phyloP scores from a whole-genome alignment of 75 land plant genomes.

The Pinus tabuliformis region DNA sequence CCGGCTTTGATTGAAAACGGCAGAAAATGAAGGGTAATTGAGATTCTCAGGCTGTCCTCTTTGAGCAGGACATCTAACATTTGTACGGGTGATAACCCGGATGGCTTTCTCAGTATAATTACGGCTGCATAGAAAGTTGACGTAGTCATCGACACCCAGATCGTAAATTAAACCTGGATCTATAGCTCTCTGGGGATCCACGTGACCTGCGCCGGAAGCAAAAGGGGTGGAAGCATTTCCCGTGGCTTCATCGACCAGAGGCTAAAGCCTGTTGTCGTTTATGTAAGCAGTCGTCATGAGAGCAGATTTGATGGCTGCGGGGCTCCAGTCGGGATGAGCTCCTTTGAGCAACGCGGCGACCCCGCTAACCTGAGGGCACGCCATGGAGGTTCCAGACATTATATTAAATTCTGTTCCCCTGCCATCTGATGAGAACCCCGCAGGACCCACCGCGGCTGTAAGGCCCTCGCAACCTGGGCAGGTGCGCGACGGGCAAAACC shows the following conservation, averaged over 20 bases:
- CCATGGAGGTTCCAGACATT: slow-evolving; percentile 57
- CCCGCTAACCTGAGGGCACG: slow-evolving; percentile 90
- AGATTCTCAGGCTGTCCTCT: slow-evolving; percentile 43
- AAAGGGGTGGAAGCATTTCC: slow-evolving; percentile 59
- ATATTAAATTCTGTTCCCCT: slow-evolving; percentile 11
- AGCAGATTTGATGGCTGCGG: slow-evolving; percentile 85
- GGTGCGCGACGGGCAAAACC: too few species aligned
- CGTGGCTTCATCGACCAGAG: slow-evolving; percentile 72
- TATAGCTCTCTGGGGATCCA: slow-evolving; percentile 34
- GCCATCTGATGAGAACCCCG: slow-evolving; percentile 4
- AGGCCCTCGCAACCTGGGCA: too few species aligned
- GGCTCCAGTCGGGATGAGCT: slow-evolving; percentile 83
- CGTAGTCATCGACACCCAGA: slow-evolving; percentile 28
- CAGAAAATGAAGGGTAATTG: slow-evolving; percentile 69
- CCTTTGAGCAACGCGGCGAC: slow-evolving; percentile 76
- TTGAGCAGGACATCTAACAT: slow-evolving; percentile 16
- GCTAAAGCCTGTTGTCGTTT: slow-evolving; percentile 37
- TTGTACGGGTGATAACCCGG: background rate
- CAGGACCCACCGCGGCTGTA: background rate
- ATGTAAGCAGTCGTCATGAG: slow-evolving; percentile 83
- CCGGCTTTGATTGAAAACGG: slow-evolving; percentile 36
- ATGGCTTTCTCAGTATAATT: slow-evolving; percentile 10
- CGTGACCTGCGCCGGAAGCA: slow-evolving; percentile 53
- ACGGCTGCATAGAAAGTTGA: slow-evolving; percentile 28
- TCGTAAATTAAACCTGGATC: slow-evolving; percentile 61